Evolutionary conservation across 202 grass and related monocot species (phyloP).

Genomic region (Elaeis oleifera): DNA sequence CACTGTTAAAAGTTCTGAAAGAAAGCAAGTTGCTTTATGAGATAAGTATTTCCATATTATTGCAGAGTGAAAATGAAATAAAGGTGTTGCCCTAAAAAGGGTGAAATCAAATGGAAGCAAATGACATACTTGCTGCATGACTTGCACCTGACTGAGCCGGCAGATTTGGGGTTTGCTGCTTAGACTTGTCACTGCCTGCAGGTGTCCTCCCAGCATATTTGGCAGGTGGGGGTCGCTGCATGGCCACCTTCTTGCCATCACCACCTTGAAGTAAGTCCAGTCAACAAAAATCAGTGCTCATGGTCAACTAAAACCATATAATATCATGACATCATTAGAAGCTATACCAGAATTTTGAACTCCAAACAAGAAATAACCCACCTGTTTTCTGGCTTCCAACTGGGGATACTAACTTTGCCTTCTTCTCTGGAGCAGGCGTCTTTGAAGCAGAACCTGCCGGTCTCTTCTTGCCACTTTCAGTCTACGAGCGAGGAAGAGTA

Average conservation of each 20-base stretch:
- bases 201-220: constrained; percentile 42
- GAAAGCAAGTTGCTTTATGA: constrained; percentile 2
- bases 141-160: constrained; percentile 47
- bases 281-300: not conserved
- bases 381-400: constrained; percentile 45
- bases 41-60: not conserved
- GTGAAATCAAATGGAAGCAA: not conserved
- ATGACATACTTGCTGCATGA: constrained; percentile 62
- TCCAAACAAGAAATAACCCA: not conserved
- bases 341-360: not conserved
- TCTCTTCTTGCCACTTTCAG: constrained; percentile 45
- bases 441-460: constrained; percentile 33
- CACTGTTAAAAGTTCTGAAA: constrained; percentile 54
- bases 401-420: constrained; percentile 54
- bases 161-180: constrained; percentile 46
- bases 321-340: too few species aligned
- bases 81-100: not conserved
- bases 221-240: constrained; percentile 49
- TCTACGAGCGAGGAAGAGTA: constrained; percentile 1
- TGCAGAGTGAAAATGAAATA: not conserved
- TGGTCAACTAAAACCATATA: too few species aligned
- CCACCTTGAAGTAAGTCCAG: not conserved
- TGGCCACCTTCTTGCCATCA: constrained; percentile 47
- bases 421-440: constrained; percentile 50
- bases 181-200: constrained; percentile 36